These are phyloP conservation scores for Helotiales sp. DNA, from an alignment of 2,329 filamentous ascomycete genomes.

Conservation along the genomic window DNA sequence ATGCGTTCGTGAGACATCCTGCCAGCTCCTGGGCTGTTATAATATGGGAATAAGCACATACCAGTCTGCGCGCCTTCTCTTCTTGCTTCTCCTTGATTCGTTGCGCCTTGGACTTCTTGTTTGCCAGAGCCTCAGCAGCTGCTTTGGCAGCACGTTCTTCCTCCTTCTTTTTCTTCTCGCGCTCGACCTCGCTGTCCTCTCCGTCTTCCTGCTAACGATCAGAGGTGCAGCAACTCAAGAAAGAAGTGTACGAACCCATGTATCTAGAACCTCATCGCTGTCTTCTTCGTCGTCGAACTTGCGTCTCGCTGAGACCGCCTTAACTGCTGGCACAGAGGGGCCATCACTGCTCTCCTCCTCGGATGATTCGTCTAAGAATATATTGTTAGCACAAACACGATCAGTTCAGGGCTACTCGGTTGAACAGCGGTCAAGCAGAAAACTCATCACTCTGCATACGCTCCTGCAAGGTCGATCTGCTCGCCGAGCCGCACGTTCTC, in stretches of 20 bases:
- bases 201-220: no score
- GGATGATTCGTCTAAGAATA: no score
- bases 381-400: no score
- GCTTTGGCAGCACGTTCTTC: conserved; percentile 86
- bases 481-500: conserved; percentile 10
- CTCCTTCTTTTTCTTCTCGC: conserved; percentile 89
- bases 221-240: no score
- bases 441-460: conserved; percentile 24
- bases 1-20: no score
- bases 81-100: conserved; percentile 79
- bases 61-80: conserved; percentile 53
- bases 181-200: conserved; percentile 95
- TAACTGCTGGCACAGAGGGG: conserved; percentile 36
- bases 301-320: conserved; percentile 36
- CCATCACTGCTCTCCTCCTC: conserved; percentile 51
- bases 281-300: conserved; percentile 95
- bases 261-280: conserved; percentile 83
- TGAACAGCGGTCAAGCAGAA: conserved; percentile 32
- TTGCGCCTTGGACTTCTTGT: conserved; percentile 86
- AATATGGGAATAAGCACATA: no score
- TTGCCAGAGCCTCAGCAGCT: conserved; percentile 81
- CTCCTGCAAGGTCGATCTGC: conserved; percentile 28
- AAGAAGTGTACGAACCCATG: no score
- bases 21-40: no score
- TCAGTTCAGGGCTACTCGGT: no score